Conservation (phyloP, 139 green algal genomes). For the Trebouxia sp. region DNA sequence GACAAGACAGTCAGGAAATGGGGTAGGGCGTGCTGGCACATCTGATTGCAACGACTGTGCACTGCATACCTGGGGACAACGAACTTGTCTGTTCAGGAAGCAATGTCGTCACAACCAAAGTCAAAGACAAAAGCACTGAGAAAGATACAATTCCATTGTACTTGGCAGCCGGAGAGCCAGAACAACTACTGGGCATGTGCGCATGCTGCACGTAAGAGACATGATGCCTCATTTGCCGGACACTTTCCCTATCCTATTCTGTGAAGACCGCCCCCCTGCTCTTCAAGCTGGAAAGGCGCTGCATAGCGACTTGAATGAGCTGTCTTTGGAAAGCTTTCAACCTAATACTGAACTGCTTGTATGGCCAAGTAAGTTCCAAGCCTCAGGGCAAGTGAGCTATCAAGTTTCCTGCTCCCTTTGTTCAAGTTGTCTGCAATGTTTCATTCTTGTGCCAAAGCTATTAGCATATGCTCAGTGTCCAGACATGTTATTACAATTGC, state of each 20-base stretch:
- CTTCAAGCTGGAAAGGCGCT: neutral
- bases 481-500: neutral
- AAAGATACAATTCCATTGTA: conserved; percentile 7
- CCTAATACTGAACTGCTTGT: neutral
- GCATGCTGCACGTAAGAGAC: neutral
- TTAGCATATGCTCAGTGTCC: neutral
- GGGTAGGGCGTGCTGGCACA: conserved; percentile 1
- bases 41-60: conserved; percentile 7
- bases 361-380: conserved; percentile 4
- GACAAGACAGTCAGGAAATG: conserved; percentile 3
- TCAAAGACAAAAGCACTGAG: neutral
- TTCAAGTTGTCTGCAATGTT: conserved; percentile 5
- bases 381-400: neutral
- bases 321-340: conserved; percentile 11
- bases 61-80: neutral
- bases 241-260: neutral
- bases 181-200: conserved; percentile 1
- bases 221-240: conserved; percentile 4
- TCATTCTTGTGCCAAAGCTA: neutral
- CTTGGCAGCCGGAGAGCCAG: neutral
- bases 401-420: neutral
- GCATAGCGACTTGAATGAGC: neutral
- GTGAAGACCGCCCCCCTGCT: neutral
- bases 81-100: neutral
- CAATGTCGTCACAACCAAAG: neutral